Base-by-base conservation (phyloP, 805 yeast species). In the Spathaspora passalidarum region DNA sequence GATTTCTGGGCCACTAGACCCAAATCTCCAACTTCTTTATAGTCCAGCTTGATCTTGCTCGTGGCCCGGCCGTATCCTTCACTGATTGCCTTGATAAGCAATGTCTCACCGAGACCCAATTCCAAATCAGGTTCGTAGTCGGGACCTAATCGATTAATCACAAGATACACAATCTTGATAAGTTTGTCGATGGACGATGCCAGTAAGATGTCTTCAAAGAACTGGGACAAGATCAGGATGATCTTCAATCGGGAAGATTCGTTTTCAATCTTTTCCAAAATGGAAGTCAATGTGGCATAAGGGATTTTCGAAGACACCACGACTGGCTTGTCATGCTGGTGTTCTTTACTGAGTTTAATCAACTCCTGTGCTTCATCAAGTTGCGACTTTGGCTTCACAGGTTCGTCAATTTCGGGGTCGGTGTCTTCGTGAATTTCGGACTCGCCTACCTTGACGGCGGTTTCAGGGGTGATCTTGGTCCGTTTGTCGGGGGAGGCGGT, bases 71-170 rank as follows among this genome's bases (percentile, higher is more conserved):
- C 99, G 14, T 96, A 91, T 42, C 96, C 81, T 58, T 88, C 96
- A 29, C 90, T 82, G 35, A 94, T 80, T 0, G 98, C 94, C 58
- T 91, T 94, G 57, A 91, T 81, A 21, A 94, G 69, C 9, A 94
- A 61, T 2, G 95, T 82, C 63, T 94, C 99, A 14, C 99, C 99
- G 2, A 94, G 74, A 0, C 99, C 99, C 20, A 94, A 72, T 59
- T 94, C 99, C 47, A 92, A 69, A 23, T 95, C 97, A 1, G 76
- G 75, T 60, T 89, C 96, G 60, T 94, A 94, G 62, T 94, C 99
- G 0, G 99, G 99, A 0, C 97, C 97, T 8, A 91, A 68, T 49
- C 92, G 72, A 61, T 92, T 92, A 60, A 92, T 90, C 66, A 87
- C 86, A 14, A 94, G 74, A 56, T 92, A 94, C 1, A 91, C 86